Evolutionary conservation across 768 basidiomycete species (phyloP).

Genomic region (Exidia glandulosa): DNA sequence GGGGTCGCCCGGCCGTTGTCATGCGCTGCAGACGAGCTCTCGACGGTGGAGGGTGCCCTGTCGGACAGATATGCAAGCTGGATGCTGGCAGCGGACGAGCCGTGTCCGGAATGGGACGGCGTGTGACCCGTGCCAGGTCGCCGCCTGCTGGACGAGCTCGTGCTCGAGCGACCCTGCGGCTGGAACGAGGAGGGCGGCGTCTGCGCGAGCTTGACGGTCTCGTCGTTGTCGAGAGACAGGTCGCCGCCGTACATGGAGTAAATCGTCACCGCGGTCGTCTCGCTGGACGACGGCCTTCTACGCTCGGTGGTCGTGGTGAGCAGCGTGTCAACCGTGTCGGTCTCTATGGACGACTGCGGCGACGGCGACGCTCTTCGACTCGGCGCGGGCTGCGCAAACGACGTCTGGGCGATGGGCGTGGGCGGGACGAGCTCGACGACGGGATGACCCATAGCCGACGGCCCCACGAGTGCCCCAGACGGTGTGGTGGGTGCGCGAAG

Average conservation of each 20-base stretch:
- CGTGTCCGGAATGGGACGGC: background rate
- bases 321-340: background rate
- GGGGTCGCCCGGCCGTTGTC: background rate
- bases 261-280: constrained; percentile 70
- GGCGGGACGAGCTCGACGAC: background rate
- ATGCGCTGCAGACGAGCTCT: no score
- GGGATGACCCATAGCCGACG: background rate
- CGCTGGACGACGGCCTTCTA: constrained; percentile 13
- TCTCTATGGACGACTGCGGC: background rate
- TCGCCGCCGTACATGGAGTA: constrained; percentile 71
- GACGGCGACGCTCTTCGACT: background rate
- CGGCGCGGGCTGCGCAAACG: background rate
- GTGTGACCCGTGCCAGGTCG: background rate
- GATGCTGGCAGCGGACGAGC: constrained; percentile 1
- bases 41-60: background rate
- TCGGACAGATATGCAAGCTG: background rate
- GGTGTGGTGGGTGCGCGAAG: no score
- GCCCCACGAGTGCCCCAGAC: background rate
- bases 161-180: background rate
- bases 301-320: background rate
- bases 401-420: background rate
- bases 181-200: background rate
- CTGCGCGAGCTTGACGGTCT: background rate
- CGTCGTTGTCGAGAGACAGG: background rate
- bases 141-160: background rate